Base-by-base conservation (phyloP, 179 eudicot species). In the Silene coronaria region DNA sequence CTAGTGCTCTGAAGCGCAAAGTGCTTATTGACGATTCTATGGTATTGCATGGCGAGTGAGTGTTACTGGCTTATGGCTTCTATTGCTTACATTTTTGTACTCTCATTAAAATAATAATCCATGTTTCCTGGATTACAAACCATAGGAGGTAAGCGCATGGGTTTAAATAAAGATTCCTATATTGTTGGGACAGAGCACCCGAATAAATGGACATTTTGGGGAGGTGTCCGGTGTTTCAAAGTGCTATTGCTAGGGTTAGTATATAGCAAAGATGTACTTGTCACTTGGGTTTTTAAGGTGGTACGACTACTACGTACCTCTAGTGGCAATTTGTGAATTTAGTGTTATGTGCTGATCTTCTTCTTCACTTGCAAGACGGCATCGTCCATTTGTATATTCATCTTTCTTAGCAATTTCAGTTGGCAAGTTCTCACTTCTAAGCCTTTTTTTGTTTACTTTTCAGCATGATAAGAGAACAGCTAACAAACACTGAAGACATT, bases 11-110 rank as follows among this genome's bases (percentile, higher is more conserved):
- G 26, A 95, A 95, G 83, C 87, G 97, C 80, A 92, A 91, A 84
- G 87, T 88, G 76, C 90, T 89, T 42, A 79, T 92, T 79, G 99
- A 95, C 72, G 97, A 91, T 63, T 80, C 84, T 42, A 95, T 89
- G 87, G 97, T 95, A 77, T 82, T 95, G 87, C 96, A 91, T 83
- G 99, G 99, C 89, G 99, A 95, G 99, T 95, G 90, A 79, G 99
- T 89, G 55, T 66, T 68, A 28, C 27, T 72, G 17, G 14, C 45
- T 78, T 63, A 48, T 55, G 28, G 67, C 51, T 42, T 70, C 46
- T 77, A 14, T 14, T 46, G 62, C 8, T 69, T 57, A 5, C 48
- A 61, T 58, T 51, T 46, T 61, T 22, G 4, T 19, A 0, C n/a
- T 23, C 69, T 80, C 13, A 53, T 51, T 71, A 2, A 24, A 70